Conservation (phyloP, 2,329 filamentous ascomycete genomes). For the Chrysoporthe puriensis region DNA sequence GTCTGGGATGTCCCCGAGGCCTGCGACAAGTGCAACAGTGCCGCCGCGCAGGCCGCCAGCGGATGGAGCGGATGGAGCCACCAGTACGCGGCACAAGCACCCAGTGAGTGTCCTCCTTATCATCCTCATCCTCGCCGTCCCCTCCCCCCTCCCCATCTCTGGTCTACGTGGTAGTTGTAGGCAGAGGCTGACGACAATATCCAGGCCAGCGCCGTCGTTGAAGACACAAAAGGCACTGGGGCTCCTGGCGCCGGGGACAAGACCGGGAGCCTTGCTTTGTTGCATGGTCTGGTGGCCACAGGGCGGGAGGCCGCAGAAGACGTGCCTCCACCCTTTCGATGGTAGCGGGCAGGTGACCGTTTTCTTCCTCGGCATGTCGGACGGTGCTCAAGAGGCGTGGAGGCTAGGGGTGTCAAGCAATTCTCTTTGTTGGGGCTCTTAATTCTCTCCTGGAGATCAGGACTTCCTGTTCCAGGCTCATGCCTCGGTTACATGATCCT, state of each 20-base stretch:
- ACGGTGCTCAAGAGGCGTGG: not conserved
- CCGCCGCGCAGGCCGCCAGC: conserved; percentile 26
- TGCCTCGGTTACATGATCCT: no score
- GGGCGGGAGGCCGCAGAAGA: not conserved
- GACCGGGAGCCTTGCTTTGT: not conserved
- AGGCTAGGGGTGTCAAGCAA: not conserved
- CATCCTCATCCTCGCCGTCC: not conserved
- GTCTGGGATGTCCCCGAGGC: conserved; percentile 60
- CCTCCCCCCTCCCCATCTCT: not conserved
- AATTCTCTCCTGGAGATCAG: not conserved
- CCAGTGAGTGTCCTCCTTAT: conserved; percentile 10
- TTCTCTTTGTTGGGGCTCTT: not conserved
- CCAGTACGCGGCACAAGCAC: conserved; percentile 16
- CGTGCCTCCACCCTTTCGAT: not conserved
- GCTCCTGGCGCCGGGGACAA: not conserved
- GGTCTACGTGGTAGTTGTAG: not conserved
- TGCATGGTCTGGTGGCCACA: not conserved
- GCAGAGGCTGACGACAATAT: not conserved
- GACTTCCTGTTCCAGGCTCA: not conserved
- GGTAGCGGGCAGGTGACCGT: not conserved
- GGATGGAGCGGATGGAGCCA: conserved; percentile 18
- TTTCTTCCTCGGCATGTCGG: not conserved
- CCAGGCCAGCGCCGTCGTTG: conserved; percentile 19
- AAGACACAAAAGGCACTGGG: not conserved
- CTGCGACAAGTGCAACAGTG: conserved; percentile 46